Evolutionary conservation across 495 filamentous ascomycete species (phyloP).

Genomic region (Xylaria grammica): DNA sequence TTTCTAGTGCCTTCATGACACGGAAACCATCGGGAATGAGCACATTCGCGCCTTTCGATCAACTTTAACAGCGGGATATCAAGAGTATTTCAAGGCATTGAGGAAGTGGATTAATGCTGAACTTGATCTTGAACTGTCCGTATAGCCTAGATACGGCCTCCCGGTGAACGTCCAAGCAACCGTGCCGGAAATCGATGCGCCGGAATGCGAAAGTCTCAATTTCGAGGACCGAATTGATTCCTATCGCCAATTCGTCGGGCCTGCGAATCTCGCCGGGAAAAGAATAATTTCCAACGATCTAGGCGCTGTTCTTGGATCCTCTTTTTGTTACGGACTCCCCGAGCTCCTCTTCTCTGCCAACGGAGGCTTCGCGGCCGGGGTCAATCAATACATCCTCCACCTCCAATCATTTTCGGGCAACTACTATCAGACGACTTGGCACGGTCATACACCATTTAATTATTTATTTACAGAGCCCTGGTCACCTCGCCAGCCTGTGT

Average conservation of each 20-base stretch:
- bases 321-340: slow-evolving; percentile 27
- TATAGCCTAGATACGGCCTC: slow-evolving; percentile 38
- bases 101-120: slow-evolving; percentile 4
- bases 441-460: too few relatives aligned
- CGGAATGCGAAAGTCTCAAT: slow-evolving; percentile 29
- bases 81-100: too few relatives aligned
- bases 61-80: too few relatives aligned
- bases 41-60: slow-evolving; percentile 17
- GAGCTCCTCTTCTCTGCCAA: slow-evolving; percentile 34
- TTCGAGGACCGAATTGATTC: slow-evolving; percentile 30
- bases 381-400: too few relatives aligned
- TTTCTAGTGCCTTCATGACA: slow-evolving; percentile 4
- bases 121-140: slow-evolving; percentile 32
- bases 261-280: slow-evolving; percentile 41
- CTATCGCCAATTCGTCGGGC: slow-evolving; percentile 30
- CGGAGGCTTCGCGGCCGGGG: background rate
- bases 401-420: too few relatives aligned
- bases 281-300: slow-evolving; percentile 42
- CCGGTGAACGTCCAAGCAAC: slow-evolving; percentile 35
- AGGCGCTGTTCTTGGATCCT: slow-evolving; percentile 23
- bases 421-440: too few relatives aligned
- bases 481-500: too few relatives aligned
- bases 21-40: slow-evolving; percentile 18
- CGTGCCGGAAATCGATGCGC: slow-evolving; percentile 24
- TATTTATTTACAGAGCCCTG: too few relatives aligned